Base-by-base conservation (phyloP, 768 basidiomycete species). In the Sporobolomyces phaffii region DNA sequence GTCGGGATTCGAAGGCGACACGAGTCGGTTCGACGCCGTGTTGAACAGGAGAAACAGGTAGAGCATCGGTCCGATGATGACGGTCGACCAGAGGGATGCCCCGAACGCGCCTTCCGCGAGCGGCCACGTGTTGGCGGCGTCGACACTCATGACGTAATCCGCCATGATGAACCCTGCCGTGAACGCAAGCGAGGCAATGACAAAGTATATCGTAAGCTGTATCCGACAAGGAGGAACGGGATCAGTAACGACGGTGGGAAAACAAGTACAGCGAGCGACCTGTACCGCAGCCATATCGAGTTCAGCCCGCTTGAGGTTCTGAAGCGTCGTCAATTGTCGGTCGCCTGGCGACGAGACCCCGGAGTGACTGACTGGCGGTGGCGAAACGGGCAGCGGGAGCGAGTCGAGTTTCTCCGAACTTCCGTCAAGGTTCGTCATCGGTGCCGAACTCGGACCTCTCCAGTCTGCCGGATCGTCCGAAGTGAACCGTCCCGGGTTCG, bases 1-100 rank as follows among this genome's bases (percentile, higher is more conserved):
- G 11, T 22, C 24, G 3, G 40, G 20, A 17, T 10, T 28, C 15
- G 43, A 47, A 20, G 43, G 41, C 26, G 56, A 58, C 10, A 45
- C 43, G 41, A 58, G 29, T 5, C 56, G 56, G 28, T 58, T 20
- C 20, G 56, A 58, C 28, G 43, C 18, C 41, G 56, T 26, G 56
- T 58, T 58, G 56, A 33, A 47, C 17, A 58, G 28, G 56, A 58
- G 56, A 43, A 58, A 58, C 26, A 29, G 26, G 56, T 58, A 58
- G 10, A 58, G 43, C 6, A 58, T 3, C 9, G 56, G 41, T n/a
- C 43, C 43, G 31, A 44, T 33, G 26, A 58, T 58, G 14, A 45
- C 43, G 17, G 56, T 58, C 18, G 28, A 45, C 56, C 56, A 58
- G 10, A 58, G 56, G 22, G 13, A 2, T 17, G 29, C 41, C 3